phyloP scores from a whole-genome alignment of 176 grass and related monocot genomes.

The Carex littledalei region DNA sequence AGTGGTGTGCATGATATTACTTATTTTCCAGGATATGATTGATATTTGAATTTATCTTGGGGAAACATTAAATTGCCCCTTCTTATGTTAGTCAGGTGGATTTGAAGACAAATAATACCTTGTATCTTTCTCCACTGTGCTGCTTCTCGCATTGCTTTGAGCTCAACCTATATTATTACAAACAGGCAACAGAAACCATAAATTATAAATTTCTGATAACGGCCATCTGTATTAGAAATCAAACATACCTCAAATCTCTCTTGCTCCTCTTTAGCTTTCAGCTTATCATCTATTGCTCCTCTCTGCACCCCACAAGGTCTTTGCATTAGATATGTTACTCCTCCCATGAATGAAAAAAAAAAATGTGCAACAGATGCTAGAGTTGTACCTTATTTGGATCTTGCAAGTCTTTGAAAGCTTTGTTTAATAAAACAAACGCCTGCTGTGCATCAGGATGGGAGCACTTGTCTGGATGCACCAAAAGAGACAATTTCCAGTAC shows the following conservation, averaged over 20 bases:
- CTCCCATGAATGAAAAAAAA: neutral
- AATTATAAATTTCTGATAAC: neutral
- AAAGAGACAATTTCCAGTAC: constrained; percentile 96
- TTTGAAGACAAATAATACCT: constrained; percentile 34
- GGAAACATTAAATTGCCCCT: neutral
- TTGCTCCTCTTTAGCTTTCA: constrained; percentile 89
- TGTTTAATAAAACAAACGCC: constrained; percentile 83
- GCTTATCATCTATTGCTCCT: constrained; percentile 73
- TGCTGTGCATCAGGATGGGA: constrained; percentile 88
- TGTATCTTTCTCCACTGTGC: constrained; percentile 94
- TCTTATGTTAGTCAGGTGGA: neutral
- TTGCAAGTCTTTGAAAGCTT: constrained; percentile 94
- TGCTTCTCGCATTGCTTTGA: constrained; percentile 77
- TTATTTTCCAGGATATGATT: neutral
- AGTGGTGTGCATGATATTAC: neutral
- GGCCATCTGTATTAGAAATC: constrained; percentile 1
- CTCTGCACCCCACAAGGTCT: constrained; percentile 36
- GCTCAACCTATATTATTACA: constrained; percentile 52
- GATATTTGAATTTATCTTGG: neutral
- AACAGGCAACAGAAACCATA: neutral
- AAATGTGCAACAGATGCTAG: neutral
- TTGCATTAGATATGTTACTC: constrained; percentile 13
- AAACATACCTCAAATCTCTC: constrained; percentile 78
- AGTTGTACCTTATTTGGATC: constrained; percentile 76
- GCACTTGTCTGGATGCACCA: constrained; percentile 94